phyloP scores from a whole-genome alignment of 2,329 filamentous ascomycete species.

The Dactylellina leptospora region DNA sequence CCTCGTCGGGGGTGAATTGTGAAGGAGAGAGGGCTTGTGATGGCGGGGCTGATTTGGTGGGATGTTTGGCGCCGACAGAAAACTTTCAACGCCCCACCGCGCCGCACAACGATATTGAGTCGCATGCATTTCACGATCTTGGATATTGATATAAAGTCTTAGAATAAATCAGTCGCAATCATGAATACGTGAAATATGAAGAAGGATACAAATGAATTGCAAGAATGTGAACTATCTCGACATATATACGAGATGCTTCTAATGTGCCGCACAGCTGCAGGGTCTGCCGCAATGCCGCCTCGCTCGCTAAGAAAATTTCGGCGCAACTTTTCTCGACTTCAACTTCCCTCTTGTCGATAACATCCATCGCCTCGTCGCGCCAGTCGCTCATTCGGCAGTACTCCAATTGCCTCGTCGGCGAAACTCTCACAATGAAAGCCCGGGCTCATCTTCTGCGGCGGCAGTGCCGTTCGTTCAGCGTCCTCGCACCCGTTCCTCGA shows the following conservation, averaged over 20 bases:
- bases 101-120: conserved; percentile 12
- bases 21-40: conserved; percentile 9
- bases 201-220: too few relatives aligned
- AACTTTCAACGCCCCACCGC: conserved; percentile 14
- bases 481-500: conserved; percentile 23
- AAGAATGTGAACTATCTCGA: too few relatives aligned
- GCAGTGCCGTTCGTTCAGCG: conserved; percentile 51
- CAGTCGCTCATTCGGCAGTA: conserved; percentile 12
- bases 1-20: neutral
- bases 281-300: conserved; percentile 3
- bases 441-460: conserved; percentile 42
- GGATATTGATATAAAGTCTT: too few relatives aligned
- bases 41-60: conserved; percentile 30
- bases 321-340: neutral
- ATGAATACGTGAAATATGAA: too few relatives aligned
- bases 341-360: conserved; percentile 10
- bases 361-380: conserved; percentile 2
- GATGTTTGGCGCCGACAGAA: conserved; percentile 25
- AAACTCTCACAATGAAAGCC: conserved; percentile 35
- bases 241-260: too few relatives aligned
- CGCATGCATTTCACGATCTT: neutral
- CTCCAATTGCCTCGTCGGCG: neutral
- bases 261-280: neutral
- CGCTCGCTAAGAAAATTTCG: conserved; percentile 37
- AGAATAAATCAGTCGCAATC: too few relatives aligned